Base-by-base conservation (phyloP, 441 rosid species). In the Mallotus japonicus region DNA sequence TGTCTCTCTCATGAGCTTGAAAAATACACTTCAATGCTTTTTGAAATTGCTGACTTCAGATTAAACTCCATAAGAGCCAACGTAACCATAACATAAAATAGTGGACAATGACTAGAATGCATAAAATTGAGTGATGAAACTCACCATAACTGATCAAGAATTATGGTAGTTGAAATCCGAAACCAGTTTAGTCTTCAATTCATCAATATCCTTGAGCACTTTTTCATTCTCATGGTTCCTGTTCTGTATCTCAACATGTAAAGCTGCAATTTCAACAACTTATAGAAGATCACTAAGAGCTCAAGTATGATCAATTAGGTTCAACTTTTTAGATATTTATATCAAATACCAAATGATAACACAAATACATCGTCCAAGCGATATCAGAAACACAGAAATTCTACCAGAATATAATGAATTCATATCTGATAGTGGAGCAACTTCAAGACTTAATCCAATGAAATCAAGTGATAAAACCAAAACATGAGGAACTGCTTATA, bases 151-250 rank as follows among this genome's bases (percentile, higher is more conserved):
- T 62, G 54, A 51, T 62, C 46, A 63, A 66, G 22, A 62, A 55
- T 54, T 62, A 58, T 28, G 61, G 40, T 55, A 19, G 64, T 62
- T 69, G 82, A 73, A 66, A 62, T 63, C 58, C 57, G 81, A 78
- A 61, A 49, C 66, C 73, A 84, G 54, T 55, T 19, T 70, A 20
- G 75, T 75, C 75, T 79, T 83, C 84, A 80, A 54, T 51, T 75
- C 80, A 50, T 75, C 75, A 73, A 88, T 86, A 50, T 84, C 86
- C 79, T 76, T 73, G 61, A 83, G 75, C 77, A 84, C n/a, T 56
- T 75, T 76, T 76, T 87, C 82, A 67, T 86, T 86, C 80, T 86
- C 84, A 55, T 53, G 65, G 49, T 76, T 83, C 76, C 60, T 67
- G 5, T 65, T 80, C 66, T 73, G 80, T 75, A 82, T 78, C 82